These are phyloP conservation scores for Bocquillonia castaneifolia DNA, from an alignment of 441 rosid species.

Conservation along the genomic window DNA sequence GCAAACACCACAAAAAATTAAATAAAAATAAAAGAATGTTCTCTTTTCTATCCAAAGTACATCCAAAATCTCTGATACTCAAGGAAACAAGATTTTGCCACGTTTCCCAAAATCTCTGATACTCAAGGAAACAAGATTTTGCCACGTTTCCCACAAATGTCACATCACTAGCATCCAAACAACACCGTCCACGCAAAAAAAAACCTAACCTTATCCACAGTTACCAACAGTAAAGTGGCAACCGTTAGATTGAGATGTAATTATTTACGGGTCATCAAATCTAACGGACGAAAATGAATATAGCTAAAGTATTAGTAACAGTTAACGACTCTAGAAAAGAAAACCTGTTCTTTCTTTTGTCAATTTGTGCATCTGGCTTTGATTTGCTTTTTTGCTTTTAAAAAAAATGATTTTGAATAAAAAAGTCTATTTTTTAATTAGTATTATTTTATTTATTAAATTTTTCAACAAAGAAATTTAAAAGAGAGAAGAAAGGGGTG, in stretches of 20 bases:
- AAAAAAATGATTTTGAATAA: background rate
- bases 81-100: constrained; percentile 11
- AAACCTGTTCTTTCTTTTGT: background rate
- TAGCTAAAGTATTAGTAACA: constrained; percentile 12
- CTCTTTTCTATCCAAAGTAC: constrained; percentile 14
- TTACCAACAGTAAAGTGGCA: background rate
- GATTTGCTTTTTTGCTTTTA: constrained; percentile 12
- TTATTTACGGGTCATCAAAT: background rate
- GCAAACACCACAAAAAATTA: background rate
- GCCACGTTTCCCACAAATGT: constrained; percentile 22
- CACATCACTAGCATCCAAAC: too few relatives aligned
- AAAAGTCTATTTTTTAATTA: background rate
- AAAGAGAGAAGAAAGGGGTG: background rate
- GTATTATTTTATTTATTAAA: too few relatives aligned
- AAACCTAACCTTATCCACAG: constrained; percentile 33
- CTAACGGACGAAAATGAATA: constrained; percentile 27
- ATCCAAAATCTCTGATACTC: constrained; percentile 24
- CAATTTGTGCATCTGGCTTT: constrained; percentile 1
- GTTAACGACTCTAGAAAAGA: constrained; percentile 14
- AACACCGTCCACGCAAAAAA: constrained; percentile 15
- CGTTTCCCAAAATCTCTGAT: too few relatives aligned
- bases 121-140: background rate
- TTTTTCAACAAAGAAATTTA: background rate
- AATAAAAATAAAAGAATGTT: background rate
- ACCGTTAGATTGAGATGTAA: constrained; percentile 30